A percentile compares a stretch with the other conserved stretches of the same genome.
Conservation (phyloP, 2,329 filamentous ascomycete genomes). For the Calonectria pteridis region DNA sequence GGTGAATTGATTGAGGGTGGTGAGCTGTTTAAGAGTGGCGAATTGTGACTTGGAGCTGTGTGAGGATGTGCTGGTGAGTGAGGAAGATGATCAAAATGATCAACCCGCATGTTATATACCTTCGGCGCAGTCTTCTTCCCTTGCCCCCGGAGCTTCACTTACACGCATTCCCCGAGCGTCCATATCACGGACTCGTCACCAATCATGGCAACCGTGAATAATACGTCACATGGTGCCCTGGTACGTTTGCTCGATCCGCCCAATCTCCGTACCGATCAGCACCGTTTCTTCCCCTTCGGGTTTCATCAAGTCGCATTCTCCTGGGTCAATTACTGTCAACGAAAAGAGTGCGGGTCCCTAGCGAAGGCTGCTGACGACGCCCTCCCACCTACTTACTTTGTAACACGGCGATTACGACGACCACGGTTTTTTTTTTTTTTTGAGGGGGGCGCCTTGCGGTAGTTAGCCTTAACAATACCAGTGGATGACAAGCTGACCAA, state of each 20-base stretch:
- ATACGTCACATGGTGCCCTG: background rate
- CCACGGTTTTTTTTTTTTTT: background rate
- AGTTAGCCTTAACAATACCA: background rate
- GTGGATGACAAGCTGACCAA: background rate
- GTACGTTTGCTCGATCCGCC: background rate
- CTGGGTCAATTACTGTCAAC: constrained; percentile 4
- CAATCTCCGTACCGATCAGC: constrained; percentile 3
- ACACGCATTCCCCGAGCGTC: background rate
- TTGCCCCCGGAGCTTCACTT: background rate
- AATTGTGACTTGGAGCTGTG: background rate
- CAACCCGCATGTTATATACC: background rate
- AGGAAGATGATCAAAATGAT: background rate
- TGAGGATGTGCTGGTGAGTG: background rate
- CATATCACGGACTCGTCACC: constrained; percentile 2
- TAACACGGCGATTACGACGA: constrained; percentile 20
- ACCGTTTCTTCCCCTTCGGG: constrained; percentile 3
- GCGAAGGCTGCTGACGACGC: constrained; percentile 18
- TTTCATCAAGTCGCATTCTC: constrained; percentile 8
- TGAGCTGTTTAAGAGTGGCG: background rate
- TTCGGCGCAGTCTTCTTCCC: background rate
- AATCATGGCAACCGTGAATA: constrained; percentile 8
- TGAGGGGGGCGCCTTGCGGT: background rate
- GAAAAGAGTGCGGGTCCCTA: background rate
- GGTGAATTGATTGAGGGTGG: background rate
- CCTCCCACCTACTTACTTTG: constrained; percentile 8